These are phyloP conservation scores for Brassica napus DNA, from an alignment of 345 rosid species.

Conservation along the genomic window DNA sequence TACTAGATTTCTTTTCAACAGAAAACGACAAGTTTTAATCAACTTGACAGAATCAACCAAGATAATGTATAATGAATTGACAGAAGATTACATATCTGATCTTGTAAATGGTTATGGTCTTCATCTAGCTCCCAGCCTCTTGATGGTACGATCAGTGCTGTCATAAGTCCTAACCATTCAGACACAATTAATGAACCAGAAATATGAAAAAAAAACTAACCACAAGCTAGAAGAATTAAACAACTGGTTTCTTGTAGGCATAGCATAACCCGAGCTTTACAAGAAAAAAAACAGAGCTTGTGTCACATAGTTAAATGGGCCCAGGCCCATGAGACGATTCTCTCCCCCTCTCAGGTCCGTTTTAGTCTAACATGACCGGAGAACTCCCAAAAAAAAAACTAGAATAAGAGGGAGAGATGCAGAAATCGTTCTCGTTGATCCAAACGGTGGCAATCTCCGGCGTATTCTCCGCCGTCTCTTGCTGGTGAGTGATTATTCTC, in stretches of 20 bases:
- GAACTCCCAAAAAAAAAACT: not conserved
- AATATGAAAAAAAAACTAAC: not conserved
- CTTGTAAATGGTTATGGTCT: not conserved
- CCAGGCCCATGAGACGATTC: constrained; percentile 14
- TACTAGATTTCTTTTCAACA: not conserved
- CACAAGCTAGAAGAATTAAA: not conserved
- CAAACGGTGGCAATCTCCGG: constrained; percentile 80
- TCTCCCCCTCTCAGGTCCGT: constrained; percentile 16
- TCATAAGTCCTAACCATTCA: not conserved
- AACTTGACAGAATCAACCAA: not conserved
- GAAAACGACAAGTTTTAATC: not conserved
- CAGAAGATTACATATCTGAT: not conserved
- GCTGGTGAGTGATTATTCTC: constrained; percentile 45
- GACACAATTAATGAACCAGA: not conserved
- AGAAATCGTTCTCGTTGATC: constrained; percentile 62
- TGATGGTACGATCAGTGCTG: not conserved
- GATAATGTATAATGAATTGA: not conserved
- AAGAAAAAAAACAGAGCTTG: not conserved
- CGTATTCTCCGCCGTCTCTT: constrained; percentile 79
- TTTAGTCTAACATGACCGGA: constrained; percentile 1
- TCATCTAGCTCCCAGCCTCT: constrained; percentile 6
- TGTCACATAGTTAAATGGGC: constrained; percentile 3
- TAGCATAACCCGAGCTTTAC: not conserved
- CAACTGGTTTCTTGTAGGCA: not conserved
- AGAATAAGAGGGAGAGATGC: constrained; percentile 41